These are phyloP conservation scores for Clitopilus passeckerianus DNA, from an alignment of 768 basidiomycete species.

Conservation along the genomic window DNA sequence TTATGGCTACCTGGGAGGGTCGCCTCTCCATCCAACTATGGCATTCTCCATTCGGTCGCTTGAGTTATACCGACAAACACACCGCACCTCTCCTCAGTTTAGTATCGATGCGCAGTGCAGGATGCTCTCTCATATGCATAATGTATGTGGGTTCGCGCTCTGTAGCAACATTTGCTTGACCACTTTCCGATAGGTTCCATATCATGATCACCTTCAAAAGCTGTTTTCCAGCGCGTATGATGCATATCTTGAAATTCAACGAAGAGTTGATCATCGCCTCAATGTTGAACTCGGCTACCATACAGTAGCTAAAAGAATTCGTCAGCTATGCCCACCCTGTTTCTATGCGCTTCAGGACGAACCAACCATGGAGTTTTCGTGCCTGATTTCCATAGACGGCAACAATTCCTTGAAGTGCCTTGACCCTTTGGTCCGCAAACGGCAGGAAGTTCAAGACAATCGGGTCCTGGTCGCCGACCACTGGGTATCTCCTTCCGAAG, in stretches of 20 bases:
- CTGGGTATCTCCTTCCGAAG: slow-evolving; percentile 9
- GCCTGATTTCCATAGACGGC: slow-evolving; percentile 20
- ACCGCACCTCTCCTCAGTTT: slow-evolving; percentile 6
- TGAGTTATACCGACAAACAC: slow-evolving; percentile 3
- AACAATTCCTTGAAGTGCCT: slow-evolving; percentile 23
- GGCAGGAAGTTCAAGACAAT: slow-evolving; percentile 5
- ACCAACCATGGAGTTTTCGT: slow-evolving; percentile 8
- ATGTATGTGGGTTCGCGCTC: slow-evolving; percentile 1
- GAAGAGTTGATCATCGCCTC: not conserved
- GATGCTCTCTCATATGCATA: slow-evolving; percentile 8
- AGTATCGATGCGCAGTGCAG: slow-evolving; percentile 9
- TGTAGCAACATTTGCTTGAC: too few species aligned
- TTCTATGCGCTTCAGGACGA: slow-evolving; percentile 15
- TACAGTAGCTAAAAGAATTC: not conserved
- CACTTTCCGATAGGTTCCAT: too few species aligned
- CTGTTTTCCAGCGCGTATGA: slow-evolving; percentile 7
- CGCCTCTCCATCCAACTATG: slow-evolving; percentile 5
- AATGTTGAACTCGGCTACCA: not conserved
- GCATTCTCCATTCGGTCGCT: slow-evolving; percentile 4
- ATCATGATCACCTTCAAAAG: not conserved
- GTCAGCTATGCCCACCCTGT: slow-evolving; percentile 12
- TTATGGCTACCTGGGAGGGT: slow-evolving; percentile 7
- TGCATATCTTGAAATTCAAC: slow-evolving; percentile 8
- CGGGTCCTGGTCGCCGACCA: slow-evolving; percentile 1
- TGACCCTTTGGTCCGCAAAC: slow-evolving; percentile 1